Percentiles rank a stretch among this genome's conserved stretches.
These are phyloP conservation scores for Russula ochroleuca DNA, from an alignment of 768 basidiomycete species.

Conservation along the genomic window DNA sequence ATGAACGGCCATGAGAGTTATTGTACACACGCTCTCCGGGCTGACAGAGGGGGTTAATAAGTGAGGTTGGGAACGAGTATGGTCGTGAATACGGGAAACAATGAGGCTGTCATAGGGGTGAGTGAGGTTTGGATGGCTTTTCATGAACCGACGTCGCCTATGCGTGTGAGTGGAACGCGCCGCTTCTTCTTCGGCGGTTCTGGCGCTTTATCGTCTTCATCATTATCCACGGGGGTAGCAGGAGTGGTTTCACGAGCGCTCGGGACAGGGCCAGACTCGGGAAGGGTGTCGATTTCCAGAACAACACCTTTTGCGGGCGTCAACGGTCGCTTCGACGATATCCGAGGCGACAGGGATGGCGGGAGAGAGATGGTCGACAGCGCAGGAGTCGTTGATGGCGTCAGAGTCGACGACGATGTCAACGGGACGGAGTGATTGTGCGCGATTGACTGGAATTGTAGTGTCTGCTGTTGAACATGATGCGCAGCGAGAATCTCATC, in stretches of 20 bases:
- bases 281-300: slow-evolving; percentile 10
- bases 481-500: slow-evolving; percentile 89
- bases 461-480: slow-evolving; percentile 85
- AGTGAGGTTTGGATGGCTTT: neutral
- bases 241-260: slow-evolving; percentile 6
- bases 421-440: slow-evolving; percentile 73
- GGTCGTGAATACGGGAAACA: slow-evolving; percentile 1
- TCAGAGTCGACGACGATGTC: slow-evolving; percentile 38
- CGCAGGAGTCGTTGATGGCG: slow-evolving; percentile 39
- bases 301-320: slow-evolving; percentile 32
- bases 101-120: neutral
- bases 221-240: slow-evolving; percentile 8
- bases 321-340: slow-evolving; percentile 29
- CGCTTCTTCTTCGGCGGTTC: slow-evolving; percentile 85
- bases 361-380: slow-evolving; percentile 29
- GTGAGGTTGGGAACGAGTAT: slow-evolving; percentile 13
- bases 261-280: slow-evolving; percentile 29
- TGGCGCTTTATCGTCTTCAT: slow-evolving; percentile 30
- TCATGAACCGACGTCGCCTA: slow-evolving; percentile 45
- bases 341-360: slow-evolving; percentile 23
- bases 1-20: slow-evolving; percentile 3
- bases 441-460: slow-evolving; percentile 89
- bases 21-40: slow-evolving; percentile 15
- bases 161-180: slow-evolving; percentile 67
- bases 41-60: slow-evolving; percentile 7